These are phyloP conservation scores for Berkeleyomyces basicola DNA, from an alignment of 2,329 filamentous ascomycete genomes.

Conservation along the genomic window DNA sequence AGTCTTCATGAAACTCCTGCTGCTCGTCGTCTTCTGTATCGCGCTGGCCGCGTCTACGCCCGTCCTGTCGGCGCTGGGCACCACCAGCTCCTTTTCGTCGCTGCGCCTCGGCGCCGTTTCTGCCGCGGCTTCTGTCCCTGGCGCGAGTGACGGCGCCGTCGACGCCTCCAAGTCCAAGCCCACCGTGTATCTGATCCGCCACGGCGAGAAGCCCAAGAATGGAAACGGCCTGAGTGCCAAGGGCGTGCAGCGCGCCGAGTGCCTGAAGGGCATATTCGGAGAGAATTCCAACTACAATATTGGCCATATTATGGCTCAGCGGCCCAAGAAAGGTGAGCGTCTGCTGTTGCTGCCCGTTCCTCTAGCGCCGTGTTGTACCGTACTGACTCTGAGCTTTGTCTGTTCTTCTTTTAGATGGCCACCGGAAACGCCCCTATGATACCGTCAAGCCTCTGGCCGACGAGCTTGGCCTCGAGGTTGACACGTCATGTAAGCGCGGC, in stretches of 20 bases:
- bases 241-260: constrained; percentile 41
- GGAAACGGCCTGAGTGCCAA: constrained; percentile 32
- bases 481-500: constrained; percentile 38
- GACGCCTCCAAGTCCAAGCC: constrained; percentile 18
- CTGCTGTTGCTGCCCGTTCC: neutral
- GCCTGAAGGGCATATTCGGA: constrained; percentile 40
- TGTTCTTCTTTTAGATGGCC: constrained; percentile 26
- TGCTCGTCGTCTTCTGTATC: constrained; percentile 15
- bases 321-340: constrained; percentile 28
- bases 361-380: no score
- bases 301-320: constrained; percentile 40
- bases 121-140: neutral
- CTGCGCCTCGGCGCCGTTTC: neutral
- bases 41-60: neutral
- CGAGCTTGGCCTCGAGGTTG: constrained; percentile 37
- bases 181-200: constrained; percentile 45
- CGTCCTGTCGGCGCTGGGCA: neutral
- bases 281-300: constrained; percentile 35
- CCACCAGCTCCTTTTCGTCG: neutral
- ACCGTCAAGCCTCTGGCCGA: constrained; percentile 40
- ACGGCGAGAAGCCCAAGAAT: constrained; percentile 43
- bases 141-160: no score
- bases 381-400: neutral
- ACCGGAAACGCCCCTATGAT: constrained; percentile 34
- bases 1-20: constrained; percentile 27